Base-by-base conservation (phyloP, 306 rosid genomes). In the Vicia faba region DNA sequence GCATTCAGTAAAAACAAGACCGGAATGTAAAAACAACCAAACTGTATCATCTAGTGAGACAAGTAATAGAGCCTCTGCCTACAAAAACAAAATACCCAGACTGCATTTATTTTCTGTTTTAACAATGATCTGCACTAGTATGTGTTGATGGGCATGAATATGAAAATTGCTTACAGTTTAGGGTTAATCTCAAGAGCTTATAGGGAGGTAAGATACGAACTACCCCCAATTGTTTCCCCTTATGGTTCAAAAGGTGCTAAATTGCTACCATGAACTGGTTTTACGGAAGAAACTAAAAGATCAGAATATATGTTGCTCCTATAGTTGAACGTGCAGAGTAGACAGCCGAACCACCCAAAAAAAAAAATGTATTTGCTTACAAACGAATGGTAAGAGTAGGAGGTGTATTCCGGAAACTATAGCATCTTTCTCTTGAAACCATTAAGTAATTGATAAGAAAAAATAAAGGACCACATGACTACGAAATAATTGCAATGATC, bases 351-450 rank as follows among this genome's bases (percentile, higher is more conserved):
- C 70, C 64, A n/a, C n/a, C n/a, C 19, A 45, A 20, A 26, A 0
- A 33, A 5, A 25, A 13, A 55, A 18, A 33, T 5, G 48, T 3
- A 50, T 60, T 67, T 26, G 40, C 44, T 12, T 18, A 38, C 36
- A 68, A 18, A 60, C 11, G 14, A 61, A 41, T 5, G 65, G 56
- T 53, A 29, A 26, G 56, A 40, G 50, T 26, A 44, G 46, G 45
- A 55, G 53, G 33, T 45, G 43, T 1, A 66, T 20, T 45, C 36
- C n/a, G n/a, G 8, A 65, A 41, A 33, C 65, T 64, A 18, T 44
- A 77, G 48, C 25, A 29, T 16, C 67, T 23, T 28, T 53, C 36
- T 44, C 53, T 70, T 64, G 19, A 70, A 69, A 62, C 61, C 11
- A 64, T 13, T 2, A 68, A 44, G 49, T 20, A 31, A 36, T 11